Percentiles rank a stretch among this genome's conserved stretches.
Evolutionary conservation across 768 basidiomycete species (phyloP).

Genomic region (Pleurotus djamor): DNA sequence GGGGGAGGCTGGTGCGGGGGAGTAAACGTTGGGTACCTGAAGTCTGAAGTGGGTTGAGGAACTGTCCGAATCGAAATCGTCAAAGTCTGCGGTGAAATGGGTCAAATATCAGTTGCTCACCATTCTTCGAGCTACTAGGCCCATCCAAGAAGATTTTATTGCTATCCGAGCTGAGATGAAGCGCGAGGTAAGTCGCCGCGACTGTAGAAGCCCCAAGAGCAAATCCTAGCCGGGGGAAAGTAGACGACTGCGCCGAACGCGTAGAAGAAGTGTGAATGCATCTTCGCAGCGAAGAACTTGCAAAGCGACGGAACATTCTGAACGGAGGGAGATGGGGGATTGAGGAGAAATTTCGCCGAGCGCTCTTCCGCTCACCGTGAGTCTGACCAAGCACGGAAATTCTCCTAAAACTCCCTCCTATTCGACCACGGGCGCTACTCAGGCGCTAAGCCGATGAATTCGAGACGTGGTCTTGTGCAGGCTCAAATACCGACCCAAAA

Average conservation of each 20-base stretch:
- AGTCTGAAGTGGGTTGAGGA: not conserved
- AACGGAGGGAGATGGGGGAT: no score
- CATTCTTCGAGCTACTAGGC: conserved; percentile 12
- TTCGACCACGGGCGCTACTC: no score
- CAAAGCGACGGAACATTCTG: conserved; percentile 52
- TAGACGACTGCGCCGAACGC: conserved; percentile 16
- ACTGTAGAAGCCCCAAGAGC: conserved; percentile 43
- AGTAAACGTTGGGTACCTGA: conserved; percentile 5
- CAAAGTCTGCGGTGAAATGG: conserved; percentile 12
- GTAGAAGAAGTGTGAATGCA: conserved; percentile 44
- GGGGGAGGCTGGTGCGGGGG: not conserved
- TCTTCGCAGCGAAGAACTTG: conserved; percentile 52
- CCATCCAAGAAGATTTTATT: conserved; percentile 48
- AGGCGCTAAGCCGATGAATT: no score
- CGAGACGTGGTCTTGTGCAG: not conserved
- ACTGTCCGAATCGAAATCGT: not conserved
- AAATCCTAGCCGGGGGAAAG: conserved; percentile 24
- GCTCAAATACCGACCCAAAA: not conserved
- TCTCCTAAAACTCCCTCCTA: no score
- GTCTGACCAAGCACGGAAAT: no score
- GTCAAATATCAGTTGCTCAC: conserved; percentile 12
- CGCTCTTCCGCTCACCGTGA: no score
- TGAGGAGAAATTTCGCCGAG: no score
- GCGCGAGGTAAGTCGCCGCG: conserved; percentile 44
- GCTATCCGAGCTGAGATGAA: conserved; percentile 38